These are phyloP conservation scores for Penicillium atrosanguineum DNA, from an alignment of 495 filamentous ascomycete genomes.

Conservation along the genomic window DNA sequence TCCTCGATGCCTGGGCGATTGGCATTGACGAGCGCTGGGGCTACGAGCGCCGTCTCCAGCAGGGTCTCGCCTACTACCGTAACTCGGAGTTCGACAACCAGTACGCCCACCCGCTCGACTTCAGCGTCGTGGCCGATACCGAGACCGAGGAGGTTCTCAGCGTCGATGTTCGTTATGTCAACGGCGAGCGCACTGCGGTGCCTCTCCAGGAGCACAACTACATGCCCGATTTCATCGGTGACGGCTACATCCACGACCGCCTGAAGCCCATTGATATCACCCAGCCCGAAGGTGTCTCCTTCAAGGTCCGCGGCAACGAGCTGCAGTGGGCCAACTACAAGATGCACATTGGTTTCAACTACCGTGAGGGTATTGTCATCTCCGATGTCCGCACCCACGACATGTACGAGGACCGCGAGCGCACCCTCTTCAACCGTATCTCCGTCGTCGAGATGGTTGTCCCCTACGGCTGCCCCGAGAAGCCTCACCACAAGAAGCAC, in stretches of 20 bases:
- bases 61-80: constrained; percentile 41
- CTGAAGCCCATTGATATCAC: constrained; percentile 41
- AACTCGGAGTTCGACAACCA: constrained; percentile 48
- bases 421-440: constrained; percentile 86
- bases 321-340: constrained; percentile 39
- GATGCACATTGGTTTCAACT: constrained; percentile 73
- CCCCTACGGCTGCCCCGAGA: constrained; percentile 90
- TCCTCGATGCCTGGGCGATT: constrained; percentile 60
- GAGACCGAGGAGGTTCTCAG: constrained; percentile 92
- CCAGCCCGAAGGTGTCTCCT: constrained; percentile 40
- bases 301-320: constrained; percentile 39
- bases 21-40: constrained; percentile 41
- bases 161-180: constrained; percentile 86
- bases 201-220: constrained; percentile 54
- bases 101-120: constrained; percentile 40
- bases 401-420: constrained; percentile 73
- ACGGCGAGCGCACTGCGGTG: constrained; percentile 57
- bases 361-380: constrained; percentile 89
- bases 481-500: constrained; percentile 90
- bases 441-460: constrained; percentile 96
- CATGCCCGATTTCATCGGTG: constrained; percentile 40
- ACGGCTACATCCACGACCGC: constrained; percentile 34
- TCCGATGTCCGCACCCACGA: constrained; percentile 92
- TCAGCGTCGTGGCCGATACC: constrained; percentile 49
- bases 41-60: constrained; percentile 37